Evolutionary conservation across 345 rosid genomes (phyloP).

Genomic region (Hevea brasiliensis): DNA sequence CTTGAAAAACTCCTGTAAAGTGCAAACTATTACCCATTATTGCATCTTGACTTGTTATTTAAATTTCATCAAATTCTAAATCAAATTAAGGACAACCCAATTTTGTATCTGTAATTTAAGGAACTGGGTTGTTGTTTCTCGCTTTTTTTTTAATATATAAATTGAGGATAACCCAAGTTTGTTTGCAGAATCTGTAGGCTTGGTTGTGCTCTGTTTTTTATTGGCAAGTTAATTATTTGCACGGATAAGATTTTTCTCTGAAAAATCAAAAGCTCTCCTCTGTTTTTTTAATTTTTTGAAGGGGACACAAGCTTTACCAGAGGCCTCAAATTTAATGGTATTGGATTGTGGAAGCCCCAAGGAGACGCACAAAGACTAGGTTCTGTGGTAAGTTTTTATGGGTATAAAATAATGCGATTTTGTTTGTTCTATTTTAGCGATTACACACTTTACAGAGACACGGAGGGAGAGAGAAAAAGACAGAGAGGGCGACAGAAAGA

Average conservation of each 20-base stretch:
- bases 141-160: too few species aligned
- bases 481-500: background rate
- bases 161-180: conserved; percentile 17
- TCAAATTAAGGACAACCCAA: conserved; percentile 22
- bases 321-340: conserved; percentile 21
- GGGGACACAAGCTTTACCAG: conserved; percentile 8
- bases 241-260: conserved; percentile 11
- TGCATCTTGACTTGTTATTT: too few species aligned
- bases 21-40: background rate
- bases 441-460: background rate
- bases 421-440: background rate
- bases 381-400: conserved; percentile 30
- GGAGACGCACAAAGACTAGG: background rate
- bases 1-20: too few species aligned
- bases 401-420: background rate
- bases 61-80: background rate
- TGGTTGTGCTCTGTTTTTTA: background rate
- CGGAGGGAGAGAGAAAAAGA: background rate
- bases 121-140: conserved; percentile 30
- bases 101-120: conserved; percentile 13
- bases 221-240: background rate
- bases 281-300: conserved; percentile 10
- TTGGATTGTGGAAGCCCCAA: conserved; percentile 26
- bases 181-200: conserved; percentile 1
- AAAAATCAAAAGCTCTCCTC: conserved; percentile 16